Evolutionary conservation across 2,329 filamentous ascomycete genomes (phyloP).

Genomic region (Bimuria novae-zelandiae): DNA sequence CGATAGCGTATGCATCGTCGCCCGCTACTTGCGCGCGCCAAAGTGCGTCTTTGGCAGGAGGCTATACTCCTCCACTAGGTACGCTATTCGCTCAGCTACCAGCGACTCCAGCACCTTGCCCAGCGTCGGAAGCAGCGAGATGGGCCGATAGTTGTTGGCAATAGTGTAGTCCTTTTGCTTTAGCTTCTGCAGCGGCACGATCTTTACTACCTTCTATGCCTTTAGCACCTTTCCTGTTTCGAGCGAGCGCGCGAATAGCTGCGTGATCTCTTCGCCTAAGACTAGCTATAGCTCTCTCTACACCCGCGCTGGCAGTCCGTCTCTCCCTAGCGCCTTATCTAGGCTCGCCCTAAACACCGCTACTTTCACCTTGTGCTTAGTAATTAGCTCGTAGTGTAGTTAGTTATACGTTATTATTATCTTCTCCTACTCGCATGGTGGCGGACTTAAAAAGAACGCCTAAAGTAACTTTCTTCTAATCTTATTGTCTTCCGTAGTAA

Average conservation of each 20-base stretch:
- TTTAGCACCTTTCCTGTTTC: constrained; percentile 20
- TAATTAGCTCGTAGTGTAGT: constrained; percentile 17
- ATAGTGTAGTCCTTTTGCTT: no score
- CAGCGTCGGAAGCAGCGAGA: constrained; percentile 33
- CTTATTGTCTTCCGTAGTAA: constrained; percentile 17
- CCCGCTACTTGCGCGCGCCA: constrained; percentile 43
- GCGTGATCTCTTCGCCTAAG: constrained; percentile 20
- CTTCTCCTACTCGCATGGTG: constrained; percentile 16
- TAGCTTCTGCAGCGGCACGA: no score
- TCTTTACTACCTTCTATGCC: no score
- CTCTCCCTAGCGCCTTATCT: constrained; percentile 17
- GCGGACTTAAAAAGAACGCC: constrained; percentile 18
- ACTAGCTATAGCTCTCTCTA: constrained; percentile 28
- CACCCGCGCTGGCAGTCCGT: constrained; percentile 18
- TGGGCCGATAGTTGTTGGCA: constrained; percentile 33
- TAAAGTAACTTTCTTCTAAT: constrained; percentile 18
- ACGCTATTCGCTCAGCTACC: constrained; percentile 31
- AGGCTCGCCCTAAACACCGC: constrained; percentile 17
- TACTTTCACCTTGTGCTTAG: constrained; percentile 17
- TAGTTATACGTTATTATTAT: constrained; percentile 13
- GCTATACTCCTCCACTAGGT: constrained; percentile 29
- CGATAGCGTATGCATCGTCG: constrained; percentile 40
- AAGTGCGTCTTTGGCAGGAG: constrained; percentile 46
- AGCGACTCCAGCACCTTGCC: constrained; percentile 27
- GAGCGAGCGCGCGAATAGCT: constrained; percentile 22